A percentile compares a stretch with the other conserved stretches of the same genome.
Evolutionary conservation across 495 filamentous ascomycete genomes (phyloP).

Genomic region (Podospora fimiseda): DNA sequence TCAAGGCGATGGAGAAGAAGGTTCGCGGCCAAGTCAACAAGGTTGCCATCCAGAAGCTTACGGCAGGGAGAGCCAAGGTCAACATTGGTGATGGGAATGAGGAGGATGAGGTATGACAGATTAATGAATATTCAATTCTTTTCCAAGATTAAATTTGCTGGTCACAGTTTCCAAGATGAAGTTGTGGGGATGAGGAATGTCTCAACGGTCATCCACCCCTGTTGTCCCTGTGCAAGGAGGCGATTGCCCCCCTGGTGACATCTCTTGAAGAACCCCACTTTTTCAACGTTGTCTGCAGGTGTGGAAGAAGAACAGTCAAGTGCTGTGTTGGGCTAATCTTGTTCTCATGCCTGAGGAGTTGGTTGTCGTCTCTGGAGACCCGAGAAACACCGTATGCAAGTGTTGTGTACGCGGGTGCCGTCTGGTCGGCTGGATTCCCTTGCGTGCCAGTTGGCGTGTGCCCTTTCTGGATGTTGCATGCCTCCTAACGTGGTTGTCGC

Average conservation of each 20-base stretch:
- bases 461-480: constrained; percentile 6
- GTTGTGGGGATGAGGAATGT: constrained; percentile 1
- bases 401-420: constrained; percentile 6
- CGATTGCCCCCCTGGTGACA: constrained; percentile 1
- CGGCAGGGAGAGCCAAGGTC: constrained; percentile 78
- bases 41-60: constrained; percentile 81
- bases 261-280: constrained; percentile 15
- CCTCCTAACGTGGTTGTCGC: constrained; percentile 7
- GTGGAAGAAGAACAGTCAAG: constrained; percentile 5
- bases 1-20: constrained; percentile 93
- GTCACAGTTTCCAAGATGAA: not conserved
- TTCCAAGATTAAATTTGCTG: not conserved
- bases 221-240: constrained; percentile 1
- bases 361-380: constrained; percentile 9
- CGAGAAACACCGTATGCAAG: constrained; percentile 8
- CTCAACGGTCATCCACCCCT: constrained; percentile 7
- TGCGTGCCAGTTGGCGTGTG: constrained; percentile 35
- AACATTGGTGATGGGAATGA: constrained; percentile 69
- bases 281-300: constrained; percentile 8
- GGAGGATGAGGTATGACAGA: constrained; percentile 45
- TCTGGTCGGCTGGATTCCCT: constrained; percentile 25
- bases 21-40: constrained; percentile 79
- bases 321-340: constrained; percentile 21
- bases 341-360: constrained; percentile 18
- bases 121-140: constrained; percentile 15